Evolutionary conservation across 495 filamentous ascomycete species (phyloP).

Genomic region (Penicillium robsamsonii): DNA sequence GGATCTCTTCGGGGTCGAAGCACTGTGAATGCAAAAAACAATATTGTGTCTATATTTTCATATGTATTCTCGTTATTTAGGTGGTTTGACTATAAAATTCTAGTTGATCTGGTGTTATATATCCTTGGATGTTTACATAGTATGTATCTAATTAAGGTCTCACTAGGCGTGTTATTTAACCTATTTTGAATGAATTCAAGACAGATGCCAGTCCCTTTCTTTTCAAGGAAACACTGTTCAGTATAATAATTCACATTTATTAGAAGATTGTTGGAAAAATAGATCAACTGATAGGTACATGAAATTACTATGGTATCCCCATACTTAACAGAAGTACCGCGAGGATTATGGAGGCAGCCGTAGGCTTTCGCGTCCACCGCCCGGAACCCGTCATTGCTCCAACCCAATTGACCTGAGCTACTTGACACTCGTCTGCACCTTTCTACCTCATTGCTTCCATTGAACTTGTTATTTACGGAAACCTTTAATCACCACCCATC

Average conservation of each 20-base stretch:
- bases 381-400: conserved; percentile 32
- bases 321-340: conserved; percentile 13
- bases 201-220: too few relatives aligned
- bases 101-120: background rate
- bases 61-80: background rate
- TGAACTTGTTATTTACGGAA: background rate
- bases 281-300: conserved; percentile 4
- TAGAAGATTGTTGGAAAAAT: background rate
- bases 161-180: background rate
- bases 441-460: conserved; percentile 13
- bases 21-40: conserved; percentile 39
- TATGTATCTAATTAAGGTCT: background rate
- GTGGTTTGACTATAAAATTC: background rate
- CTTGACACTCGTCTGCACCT: conserved; percentile 12
- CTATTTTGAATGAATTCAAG: background rate
- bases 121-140: background rate
- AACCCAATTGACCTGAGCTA: conserved; percentile 19
- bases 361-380: conserved; percentile 34
- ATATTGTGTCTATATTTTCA: conserved; percentile 40
- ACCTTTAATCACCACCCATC: conserved; percentile 1
- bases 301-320: conserved; percentile 1
- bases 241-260: background rate
- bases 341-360: conserved; percentile 27
- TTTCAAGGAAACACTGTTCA: background rate
- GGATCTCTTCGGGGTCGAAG: conserved; percentile 23